Base-by-base conservation (phyloP, 352 stramenopile genomes). In the Pythium pyrilobum region DNA sequence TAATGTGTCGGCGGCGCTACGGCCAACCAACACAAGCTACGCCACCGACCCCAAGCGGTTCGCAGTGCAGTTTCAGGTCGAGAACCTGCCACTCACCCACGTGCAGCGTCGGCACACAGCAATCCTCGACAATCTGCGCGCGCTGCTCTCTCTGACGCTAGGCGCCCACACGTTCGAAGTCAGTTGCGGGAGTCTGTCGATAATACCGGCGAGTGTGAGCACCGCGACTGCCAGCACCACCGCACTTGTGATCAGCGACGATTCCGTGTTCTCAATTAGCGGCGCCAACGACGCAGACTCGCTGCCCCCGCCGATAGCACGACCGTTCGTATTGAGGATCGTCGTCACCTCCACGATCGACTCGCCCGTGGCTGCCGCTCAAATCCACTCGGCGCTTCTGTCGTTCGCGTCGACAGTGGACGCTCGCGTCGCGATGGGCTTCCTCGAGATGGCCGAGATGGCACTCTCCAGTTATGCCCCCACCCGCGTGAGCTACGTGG, bases 401-500 rank as follows among this genome's bases (percentile, higher is more conserved):
- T 12, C 40, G 5, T 2, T 43, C 0, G 16, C 32, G 10, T 52
- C 36, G 7, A 45, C 47, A 18, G 24, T 32, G 20, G 31, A 51
- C 27, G 21, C 27, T 10, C 38, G 46, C 2, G 6, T 46, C 1
- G 55, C 32, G 2, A 18, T 63, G 11, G 55, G 47, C 6, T 56
- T 63, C 20, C 4, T 63, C 8, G 55, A 56, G 27, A n/a, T 13
- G 13, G 15, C 20, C 15, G 45, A 62, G n/a, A 13, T 45, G 3
- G 34, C 31, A 28, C 28, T 24, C 10, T n/a, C 32, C 1, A 11
- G 18, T 13, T 32, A 25, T 44, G 3, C 27, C 5, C 11, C 16
- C 6, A 24, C 38, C 0, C 11, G n/a, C 1, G 31, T 62, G 4
- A 16, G 27, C 5, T 45, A 44, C 21, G 13, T 44, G 8, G 16